A percentile compares a stretch with the other conserved stretches of the same genome.
phyloP scores from a whole-genome alignment of 2,329 filamentous ascomycete species.

The Penicillium sp. region DNA sequence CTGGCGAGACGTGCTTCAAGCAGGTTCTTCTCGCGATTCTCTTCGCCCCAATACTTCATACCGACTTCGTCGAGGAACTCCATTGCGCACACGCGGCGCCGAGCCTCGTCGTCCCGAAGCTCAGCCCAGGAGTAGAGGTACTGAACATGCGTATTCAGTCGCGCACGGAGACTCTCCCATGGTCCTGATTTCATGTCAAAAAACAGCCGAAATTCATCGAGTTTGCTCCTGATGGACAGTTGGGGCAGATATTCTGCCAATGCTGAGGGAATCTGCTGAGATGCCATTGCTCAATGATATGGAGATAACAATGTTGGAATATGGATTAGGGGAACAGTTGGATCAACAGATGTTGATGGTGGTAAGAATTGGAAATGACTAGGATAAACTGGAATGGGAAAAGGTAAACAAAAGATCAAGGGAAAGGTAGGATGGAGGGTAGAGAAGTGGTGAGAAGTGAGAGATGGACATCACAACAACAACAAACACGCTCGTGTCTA shows the following conservation, averaged over 20 bases:
- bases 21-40: conserved; percentile 17
- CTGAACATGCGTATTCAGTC: background rate
- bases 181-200: conserved; percentile 17
- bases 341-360: background rate
- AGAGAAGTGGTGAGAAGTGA: background rate
- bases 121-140: conserved; percentile 10
- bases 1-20: conserved; percentile 15
- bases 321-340: background rate
- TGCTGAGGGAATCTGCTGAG: background rate
- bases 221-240: conserved; percentile 9
- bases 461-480: background rate
- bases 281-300: background rate
- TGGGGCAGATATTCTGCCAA: background rate
- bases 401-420: background rate
- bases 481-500: background rate
- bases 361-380: background rate
- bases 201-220: conserved; percentile 20
- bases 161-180: conserved; percentile 8
- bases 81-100: conserved; percentile 10
- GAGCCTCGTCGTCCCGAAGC: conserved; percentile 4
- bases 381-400: background rate
- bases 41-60: conserved; percentile 21
- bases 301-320: background rate
- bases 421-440: background rate
- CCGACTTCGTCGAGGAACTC: conserved; percentile 18